These are phyloP conservation scores for Trichoderma breve DNA, from an alignment of 2,329 filamentous ascomycete genomes.

Conservation along the genomic window DNA sequence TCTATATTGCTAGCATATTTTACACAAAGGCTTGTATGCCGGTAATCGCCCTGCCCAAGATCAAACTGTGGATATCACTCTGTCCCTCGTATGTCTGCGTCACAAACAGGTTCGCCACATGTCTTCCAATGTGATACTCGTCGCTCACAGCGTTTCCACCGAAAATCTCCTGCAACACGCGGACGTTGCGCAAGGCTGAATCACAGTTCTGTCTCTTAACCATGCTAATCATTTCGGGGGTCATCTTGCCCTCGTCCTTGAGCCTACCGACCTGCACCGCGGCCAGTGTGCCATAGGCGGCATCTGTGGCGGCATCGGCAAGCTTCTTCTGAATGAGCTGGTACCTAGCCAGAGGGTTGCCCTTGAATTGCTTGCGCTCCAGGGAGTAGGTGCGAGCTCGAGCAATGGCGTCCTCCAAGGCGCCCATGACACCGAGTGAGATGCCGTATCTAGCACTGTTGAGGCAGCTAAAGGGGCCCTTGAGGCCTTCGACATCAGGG, in stretches of 20 bases:
- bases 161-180: slow-evolving; percentile 88
- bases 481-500: slow-evolving; percentile 80
- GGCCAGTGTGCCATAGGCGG: slow-evolving; percentile 85
- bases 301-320: slow-evolving; percentile 87
- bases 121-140: slow-evolving; percentile 91
- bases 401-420: slow-evolving; percentile 84
- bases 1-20: not conserved
- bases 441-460: slow-evolving; percentile 95
- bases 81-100: slow-evolving; percentile 98
- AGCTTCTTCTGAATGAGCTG: slow-evolving; percentile 98
- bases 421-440: slow-evolving; percentile 88
- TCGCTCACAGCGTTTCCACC: slow-evolving; percentile 98
- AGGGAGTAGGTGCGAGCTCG: slow-evolving; percentile 83
- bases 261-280: slow-evolving; percentile 86
- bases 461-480: slow-evolving; percentile 87
- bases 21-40: slow-evolving; percentile 78
- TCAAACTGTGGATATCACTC: slow-evolving; percentile 92
- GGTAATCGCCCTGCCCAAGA: slow-evolving; percentile 66
- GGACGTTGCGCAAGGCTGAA: slow-evolving; percentile 73
- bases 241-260: slow-evolving; percentile 84
- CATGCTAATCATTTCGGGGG: slow-evolving; percentile 95
- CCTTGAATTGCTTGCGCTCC: slow-evolving; percentile 93
- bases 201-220: slow-evolving; percentile 98
- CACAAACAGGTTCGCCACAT: slow-evolving; percentile 94
- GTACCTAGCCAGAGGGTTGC: slow-evolving; percentile 91